These are phyloP conservation scores for Veloporphyrellus conicus DNA, from an alignment of 1,284 basidiomycete species.

Conservation along the genomic window DNA sequence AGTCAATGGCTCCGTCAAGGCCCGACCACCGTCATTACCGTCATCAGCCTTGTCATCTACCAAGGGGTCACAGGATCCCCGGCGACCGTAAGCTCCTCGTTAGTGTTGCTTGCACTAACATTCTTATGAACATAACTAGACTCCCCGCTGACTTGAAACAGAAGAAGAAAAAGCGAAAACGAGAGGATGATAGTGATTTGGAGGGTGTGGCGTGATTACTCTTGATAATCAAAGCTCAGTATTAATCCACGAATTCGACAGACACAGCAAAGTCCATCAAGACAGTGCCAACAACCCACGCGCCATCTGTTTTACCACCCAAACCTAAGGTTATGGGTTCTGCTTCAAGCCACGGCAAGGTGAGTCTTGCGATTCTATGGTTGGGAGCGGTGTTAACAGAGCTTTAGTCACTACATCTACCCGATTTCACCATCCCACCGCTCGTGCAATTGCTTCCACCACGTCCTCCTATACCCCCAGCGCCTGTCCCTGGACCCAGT, in stretches of 20 bases:
- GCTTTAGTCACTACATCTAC: conserved; percentile 40
- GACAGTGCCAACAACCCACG: conserved; percentile 44
- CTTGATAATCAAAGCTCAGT: not conserved
- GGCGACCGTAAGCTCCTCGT: conserved; percentile 37
- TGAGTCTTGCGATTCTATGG: conserved; percentile 23
- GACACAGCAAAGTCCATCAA: conserved; percentile 53
- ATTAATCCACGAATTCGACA: conserved; percentile 19
- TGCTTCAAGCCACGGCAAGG: conserved; percentile 49
- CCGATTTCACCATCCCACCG: conserved; percentile 58
- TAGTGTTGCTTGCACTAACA: not conserved
- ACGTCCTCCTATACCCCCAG: conserved; percentile 62
- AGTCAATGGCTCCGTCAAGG: conserved; percentile 28
- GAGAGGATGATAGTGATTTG: conserved; percentile 71
- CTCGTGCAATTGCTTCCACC: conserved; percentile 51
- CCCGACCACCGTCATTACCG: conserved; percentile 20
- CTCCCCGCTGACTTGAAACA: conserved; percentile 52
- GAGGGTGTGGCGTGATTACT: conserved; percentile 47
- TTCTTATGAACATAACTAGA: conserved; percentile 22
- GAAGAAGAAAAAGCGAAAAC: conserved; percentile 84
- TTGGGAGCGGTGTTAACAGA: conserved; percentile 13
- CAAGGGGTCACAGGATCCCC: conserved; percentile 36
- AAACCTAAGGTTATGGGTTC: conserved; percentile 53
- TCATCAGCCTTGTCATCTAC: conserved; percentile 23
- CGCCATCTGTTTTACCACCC: conserved; percentile 35
- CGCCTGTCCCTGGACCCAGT: conserved; percentile 74